Evolutionary conservation across 1,139 yeast genomes (phyloP), one percentile per base, ranked within the genome.

Genomic region (Protomyces macrosporus): DNA sequence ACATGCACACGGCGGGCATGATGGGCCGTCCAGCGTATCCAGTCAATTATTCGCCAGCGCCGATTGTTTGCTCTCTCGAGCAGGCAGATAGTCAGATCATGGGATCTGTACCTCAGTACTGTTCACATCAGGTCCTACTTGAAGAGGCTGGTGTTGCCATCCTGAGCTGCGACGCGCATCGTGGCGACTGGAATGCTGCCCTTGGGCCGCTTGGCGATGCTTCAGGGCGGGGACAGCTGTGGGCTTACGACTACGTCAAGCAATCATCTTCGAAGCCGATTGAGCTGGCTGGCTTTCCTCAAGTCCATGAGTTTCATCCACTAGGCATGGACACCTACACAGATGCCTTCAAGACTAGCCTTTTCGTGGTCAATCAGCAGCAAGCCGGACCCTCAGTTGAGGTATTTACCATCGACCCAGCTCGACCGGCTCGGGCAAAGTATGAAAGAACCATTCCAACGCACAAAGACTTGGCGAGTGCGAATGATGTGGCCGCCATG

Each of bases 101-200:
- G 10, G 39, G 39, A 3, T 48, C 48, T 50, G 61, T 54, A 14
- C 61, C 61, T n/a, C 48, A 57, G 40, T 57, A 48, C 32, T 57
- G 61, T 16, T 54, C 48, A 33, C 61, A 57, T 39, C 55, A 57
- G 40, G 40, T 57, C 51, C n/a, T 57, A 39, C 51, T 57, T 34
- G 40, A 33, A 9, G 55, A 57, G 7, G 45, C 37, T 6, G 61
- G 61, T 3, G 34, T 50, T 2, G 61, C 55, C 10, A 45, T 57
- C 30, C 45, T 57, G 50, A 48, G 55, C 9, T 57, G 61, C 33
- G 61, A 57, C 34, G 39, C 61, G 6, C 50, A 54, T 36, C 10
- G 61, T 12, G 61, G 61, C 16, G 61, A 57, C 12, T 57, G 61
- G 61, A 57, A 57, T 34, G 50, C 61, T 2, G 61, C 50, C 61